Evolutionary conservation across 2,329 filamentous ascomycete species (phyloP), one percentile per base, ranked within the genome.

Genomic region (Colletotrichum paranaense): DNA sequence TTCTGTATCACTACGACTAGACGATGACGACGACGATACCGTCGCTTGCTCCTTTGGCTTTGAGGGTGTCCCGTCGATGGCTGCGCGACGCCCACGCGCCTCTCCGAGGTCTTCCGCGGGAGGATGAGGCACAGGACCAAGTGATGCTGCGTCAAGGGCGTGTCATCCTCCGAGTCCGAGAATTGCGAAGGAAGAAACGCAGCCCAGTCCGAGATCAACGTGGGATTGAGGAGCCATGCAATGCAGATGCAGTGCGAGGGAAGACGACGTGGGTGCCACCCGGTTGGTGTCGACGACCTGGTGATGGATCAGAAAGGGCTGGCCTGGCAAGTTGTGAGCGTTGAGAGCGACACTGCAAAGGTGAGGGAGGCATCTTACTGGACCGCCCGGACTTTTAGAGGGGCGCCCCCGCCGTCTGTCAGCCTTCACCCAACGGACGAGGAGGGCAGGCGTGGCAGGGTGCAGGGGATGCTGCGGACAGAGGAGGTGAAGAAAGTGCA

Each of bases 251-350:
- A 56, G 57, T 68, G 64, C 26, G 49, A 53, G 63, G 35, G 55
- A 73, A 63, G 63, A 70, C 46, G 60, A 22, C 60, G 69, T 70
- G 67, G 70, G 67, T 73, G 56, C 70, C 66, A 64, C 66, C 70
- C 59, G 60, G 70, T 62, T 70, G 70, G 71, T 70, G 56, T 73
- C 55, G 38, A 69, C 46, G 42, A 24, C 42, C 59, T 26, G 59
- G 53, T 32, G 49, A 30, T 46, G 38, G 59, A 59, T 19, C 8
- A 22, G 16, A 7, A 9, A 24, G 32, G 32, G 9, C n/a, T 30
- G 30, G 42, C 30, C 56, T 42, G 16, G 16, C 38, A 19, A 42
- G 38, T 42, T 19, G 38, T 42, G 38, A 35, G 11, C 38, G 24
- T 46, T 16, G 56, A 11, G 19, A 53, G 22, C 46, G 28, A 52